Evolutionary conservation across 192 early-diverging fungal species (phyloP).

Genomic region (Coemansia sp.): DNA sequence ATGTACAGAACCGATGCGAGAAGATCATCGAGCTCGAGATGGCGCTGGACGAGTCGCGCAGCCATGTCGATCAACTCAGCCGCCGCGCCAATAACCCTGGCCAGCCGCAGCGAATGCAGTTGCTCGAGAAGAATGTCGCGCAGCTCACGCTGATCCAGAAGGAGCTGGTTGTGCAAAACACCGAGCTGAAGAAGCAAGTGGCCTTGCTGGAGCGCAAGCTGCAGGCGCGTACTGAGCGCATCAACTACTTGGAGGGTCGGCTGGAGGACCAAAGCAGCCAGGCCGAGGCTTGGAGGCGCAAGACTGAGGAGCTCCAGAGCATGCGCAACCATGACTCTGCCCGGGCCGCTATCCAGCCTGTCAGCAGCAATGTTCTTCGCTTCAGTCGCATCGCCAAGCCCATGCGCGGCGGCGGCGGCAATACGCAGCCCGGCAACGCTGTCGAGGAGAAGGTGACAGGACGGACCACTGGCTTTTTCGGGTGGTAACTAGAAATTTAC

Average conservation of each 20-base stretch:
- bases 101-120: constrained; percentile 97
- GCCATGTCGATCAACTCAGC: constrained; percentile 88
- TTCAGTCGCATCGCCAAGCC: constrained; percentile 91
- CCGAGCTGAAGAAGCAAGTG: constrained; percentile 93
- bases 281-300: constrained; percentile 77
- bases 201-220: constrained; percentile 92
- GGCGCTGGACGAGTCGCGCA: constrained; percentile 94
- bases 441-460: constrained; percentile 35
- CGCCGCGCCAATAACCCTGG: constrained; percentile 81
- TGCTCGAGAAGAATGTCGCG: constrained; percentile 96
- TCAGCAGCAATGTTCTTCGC: constrained; percentile 46
- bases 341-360: constrained; percentile 11
- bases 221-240: constrained; percentile 90
- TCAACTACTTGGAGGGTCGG: constrained; percentile 84
- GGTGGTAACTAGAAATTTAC: constrained; percentile 19
- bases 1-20: constrained; percentile 97
- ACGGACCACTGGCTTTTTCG: constrained; percentile 43
- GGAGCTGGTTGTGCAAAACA: constrained; percentile 96
- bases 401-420: constrained; percentile 80
- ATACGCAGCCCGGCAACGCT: constrained; percentile 5
- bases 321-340: constrained; percentile 38
- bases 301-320: constrained; percentile 65
- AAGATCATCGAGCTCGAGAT: constrained; percentile 98
- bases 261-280: constrained; percentile 77
- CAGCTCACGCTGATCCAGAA: constrained; percentile 96